Conservation (phyloP, 306 rosid species). For the Acmispon strigosus region DNA sequence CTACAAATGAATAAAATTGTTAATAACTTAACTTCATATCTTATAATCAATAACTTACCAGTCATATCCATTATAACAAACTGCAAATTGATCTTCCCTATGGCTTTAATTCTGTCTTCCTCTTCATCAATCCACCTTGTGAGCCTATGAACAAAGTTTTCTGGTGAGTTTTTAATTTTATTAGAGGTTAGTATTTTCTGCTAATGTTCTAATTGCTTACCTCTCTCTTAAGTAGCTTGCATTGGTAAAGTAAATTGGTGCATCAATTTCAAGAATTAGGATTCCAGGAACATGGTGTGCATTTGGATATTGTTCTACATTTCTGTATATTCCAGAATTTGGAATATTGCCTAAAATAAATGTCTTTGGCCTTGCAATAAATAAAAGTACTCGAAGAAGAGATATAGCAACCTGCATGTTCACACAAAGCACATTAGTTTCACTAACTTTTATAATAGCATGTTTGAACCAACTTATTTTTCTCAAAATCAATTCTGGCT, state of each 20-base stretch:
- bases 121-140: constrained; percentile 94
- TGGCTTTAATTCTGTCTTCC: constrained; percentile 65
- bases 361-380: constrained; percentile 71
- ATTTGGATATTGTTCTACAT: constrained; percentile 64
- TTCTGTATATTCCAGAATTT: constrained; percentile 56
- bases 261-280: constrained; percentile 71
- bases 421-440: constrained; percentile 1
- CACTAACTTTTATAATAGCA: neutral
- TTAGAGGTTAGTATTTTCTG: neutral
- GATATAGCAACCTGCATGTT: constrained; percentile 61
- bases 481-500: no score
- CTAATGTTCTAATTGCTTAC: constrained; percentile 1
- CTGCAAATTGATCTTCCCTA: constrained; percentile 54
- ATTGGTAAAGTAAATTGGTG: constrained; percentile 78
- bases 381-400: constrained; percentile 56
- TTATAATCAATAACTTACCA: constrained; percentile 34
- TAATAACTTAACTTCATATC: neutral
- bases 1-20: neutral
- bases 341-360: constrained; percentile 63
- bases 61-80: constrained; percentile 75
- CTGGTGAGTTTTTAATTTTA: neutral
- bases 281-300: constrained; percentile 67
- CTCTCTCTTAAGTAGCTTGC: constrained; percentile 75
- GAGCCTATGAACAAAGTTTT: constrained; percentile 43
- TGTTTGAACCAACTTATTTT: no score